Base-by-base conservation (phyloP, 1,284 basidiomycete species). In the Grifola frondosa region DNA sequence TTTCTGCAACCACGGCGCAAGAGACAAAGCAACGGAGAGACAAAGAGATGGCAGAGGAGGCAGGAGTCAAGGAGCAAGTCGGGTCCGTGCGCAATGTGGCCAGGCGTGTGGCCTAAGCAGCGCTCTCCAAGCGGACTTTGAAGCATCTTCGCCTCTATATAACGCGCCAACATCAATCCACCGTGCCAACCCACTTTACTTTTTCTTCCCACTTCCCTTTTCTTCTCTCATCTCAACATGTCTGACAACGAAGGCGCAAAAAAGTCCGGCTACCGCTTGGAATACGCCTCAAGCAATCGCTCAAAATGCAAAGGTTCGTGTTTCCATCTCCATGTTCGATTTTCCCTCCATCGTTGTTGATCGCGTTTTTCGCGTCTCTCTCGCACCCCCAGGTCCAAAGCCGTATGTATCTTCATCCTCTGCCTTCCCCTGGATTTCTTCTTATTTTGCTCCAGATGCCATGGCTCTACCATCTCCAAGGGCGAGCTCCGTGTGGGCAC, bases 241-340 rank as follows among this genome's bases (percentile, higher is more conserved):
- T 77, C 80, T 53, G 81, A 81, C 60, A 75, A 68, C 48, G 77
- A 79, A 48, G 61, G 65, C 45, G 65, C 62, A 53, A 69, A 76
- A 63, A 74, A 75, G 49, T 62, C 74, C 37, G 84, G 81, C 50
- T 91, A 91, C 67, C 80, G 88, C 55, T 68, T 92, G 38, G 90
- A 92, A 66, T 88, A 88, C 63, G 78, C 88, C 37, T 48, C 67
- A 29, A 79, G 77, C 44, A 70, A 68, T 47, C 77, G 91, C 42
- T 74, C 92, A 17, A 84, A 82, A 62, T 96, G 91, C 71, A 92
- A 90, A 73, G 91, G 91, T 86, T 45, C 44, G 75, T 65, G 40
- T 48, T 51, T 52, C 44, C 37, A 49, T 49, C 40, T 48, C 44
- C 50, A 55, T 48, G 44, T 48, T 34, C 28, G 21, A 19, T 29